Evolutionary conservation across 73 alveolate genomes (phyloP).

Genomic region (Durusdinium trenchii): DNA sequence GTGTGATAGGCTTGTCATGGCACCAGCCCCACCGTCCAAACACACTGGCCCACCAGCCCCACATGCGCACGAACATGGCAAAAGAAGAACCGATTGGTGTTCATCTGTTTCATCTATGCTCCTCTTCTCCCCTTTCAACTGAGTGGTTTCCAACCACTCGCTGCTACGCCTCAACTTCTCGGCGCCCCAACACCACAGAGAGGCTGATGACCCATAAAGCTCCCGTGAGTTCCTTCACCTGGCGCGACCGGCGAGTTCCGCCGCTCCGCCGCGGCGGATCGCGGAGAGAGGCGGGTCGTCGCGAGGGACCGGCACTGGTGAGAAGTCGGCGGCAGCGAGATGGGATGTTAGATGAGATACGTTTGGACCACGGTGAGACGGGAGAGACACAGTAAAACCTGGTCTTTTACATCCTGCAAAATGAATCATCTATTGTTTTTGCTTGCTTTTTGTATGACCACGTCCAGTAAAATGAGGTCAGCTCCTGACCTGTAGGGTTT

Average conservation of each 20-base stretch:
- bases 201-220: slow-evolving; percentile 28
- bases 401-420: background rate
- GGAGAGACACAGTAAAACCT: background rate
- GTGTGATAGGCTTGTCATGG: no score
- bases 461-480: background rate
- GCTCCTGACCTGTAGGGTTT: background rate
- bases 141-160: background rate
- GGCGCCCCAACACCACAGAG: slow-evolving; percentile 31
- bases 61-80: background rate
- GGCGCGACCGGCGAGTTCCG: background rate
- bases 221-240: slow-evolving; percentile 51
- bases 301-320: no score
- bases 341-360: no score
- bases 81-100: background rate
- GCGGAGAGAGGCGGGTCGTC: background rate
- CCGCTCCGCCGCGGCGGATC: background rate
- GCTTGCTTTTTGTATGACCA: no score
- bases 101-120: background rate
- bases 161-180: no score
- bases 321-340: no score
- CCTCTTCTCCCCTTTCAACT: background rate
- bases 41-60: no score
- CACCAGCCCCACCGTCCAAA: no score
- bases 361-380: background rate
- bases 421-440: background rate